phyloP scores from a whole-genome alignment of 306 rosid genomes.

The Luffa aegyptiaca region DNA sequence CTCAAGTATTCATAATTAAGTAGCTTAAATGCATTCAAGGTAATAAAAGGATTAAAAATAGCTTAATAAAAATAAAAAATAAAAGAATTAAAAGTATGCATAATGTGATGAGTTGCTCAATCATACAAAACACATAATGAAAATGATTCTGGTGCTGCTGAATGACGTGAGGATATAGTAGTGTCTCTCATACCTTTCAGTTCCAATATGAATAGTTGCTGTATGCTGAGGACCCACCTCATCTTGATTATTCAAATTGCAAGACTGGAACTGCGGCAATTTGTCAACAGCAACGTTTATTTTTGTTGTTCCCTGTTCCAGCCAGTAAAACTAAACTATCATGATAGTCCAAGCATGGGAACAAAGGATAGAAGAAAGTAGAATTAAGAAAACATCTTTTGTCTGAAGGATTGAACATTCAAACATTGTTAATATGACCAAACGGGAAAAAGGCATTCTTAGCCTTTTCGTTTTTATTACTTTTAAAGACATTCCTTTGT shows the following conservation, averaged over 20 bases:
- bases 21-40: neutral
- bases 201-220: constrained; percentile 57
- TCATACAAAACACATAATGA: neutral
- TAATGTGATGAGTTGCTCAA: neutral
- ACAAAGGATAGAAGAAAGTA: neutral
- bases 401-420: neutral
- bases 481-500: neutral
- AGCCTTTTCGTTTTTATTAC: neutral
- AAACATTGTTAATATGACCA: too few relatives aligned
- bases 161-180: neutral
- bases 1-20: neutral
- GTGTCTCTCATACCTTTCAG: constrained; percentile 36
- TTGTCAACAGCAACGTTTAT: constrained; percentile 56
- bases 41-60: neutral
- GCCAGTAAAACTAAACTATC: constrained; percentile 19
- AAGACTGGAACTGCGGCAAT: constrained; percentile 46
- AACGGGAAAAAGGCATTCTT: neutral
- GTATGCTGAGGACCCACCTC: constrained; percentile 57
- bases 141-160: neutral
- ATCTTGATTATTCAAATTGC: constrained; percentile 34
- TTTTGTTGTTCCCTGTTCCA: constrained; percentile 59
- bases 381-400: neutral
- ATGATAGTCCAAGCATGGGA: constrained; percentile 3
- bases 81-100: neutral
- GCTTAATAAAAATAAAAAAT: too few relatives aligned